Base-by-base conservation (phyloP, 2,329 filamentous ascomycete species). In the Harringtonia lauricola region DNA sequence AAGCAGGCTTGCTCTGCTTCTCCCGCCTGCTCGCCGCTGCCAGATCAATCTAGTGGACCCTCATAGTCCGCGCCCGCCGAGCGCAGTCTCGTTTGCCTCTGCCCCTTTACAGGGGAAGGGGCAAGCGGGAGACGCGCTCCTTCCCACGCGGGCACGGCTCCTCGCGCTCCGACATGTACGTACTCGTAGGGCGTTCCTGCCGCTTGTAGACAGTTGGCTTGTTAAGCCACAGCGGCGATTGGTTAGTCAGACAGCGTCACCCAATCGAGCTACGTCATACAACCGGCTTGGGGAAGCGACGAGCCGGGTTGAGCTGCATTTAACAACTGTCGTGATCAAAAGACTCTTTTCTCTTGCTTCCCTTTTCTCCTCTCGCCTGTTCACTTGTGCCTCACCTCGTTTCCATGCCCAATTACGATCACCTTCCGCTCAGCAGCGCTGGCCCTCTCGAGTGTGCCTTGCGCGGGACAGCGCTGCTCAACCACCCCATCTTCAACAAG, bases 401-500 rank as follows among this genome's bases (percentile, higher is more conserved):
- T 7, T 8, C 15, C 4, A 38, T 36, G 38, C 41, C 61, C 33
- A 62, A 62, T 47, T 71, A 66, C 45, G 60, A 60, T 3, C 55
- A 71, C 44, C 63, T 72, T 5, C 68, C 67, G 7, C 57, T 73
- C n/a, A 64, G 63, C 54, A 71, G 66, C 13, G 61, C 55, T 26
- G 70, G 70, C 2, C 68, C 68, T 2, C 59, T 70, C 48, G 68
- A 72, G 43, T 73, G 70, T 52, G 67, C 69, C 2, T 56, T 73
- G 30, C 61, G 54, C 7, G 74, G 76, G 6, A 63, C 64, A 34
- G 67, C 72, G 1, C 64, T 87, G 7, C 67, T 87, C 9, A 74
- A 77, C 47, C 76, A 74, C 12, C 71, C 81, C 2, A 79, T 75
- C 53, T 81, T 87, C 64, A 94, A 94, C 65, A 92, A 92, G 60